A percentile compares a stretch with the other conserved stretches of the same genome.
Evolutionary conservation across 352 stramenopile genomes (phyloP).

Genomic region (Thalassiosira allenii): DNA sequence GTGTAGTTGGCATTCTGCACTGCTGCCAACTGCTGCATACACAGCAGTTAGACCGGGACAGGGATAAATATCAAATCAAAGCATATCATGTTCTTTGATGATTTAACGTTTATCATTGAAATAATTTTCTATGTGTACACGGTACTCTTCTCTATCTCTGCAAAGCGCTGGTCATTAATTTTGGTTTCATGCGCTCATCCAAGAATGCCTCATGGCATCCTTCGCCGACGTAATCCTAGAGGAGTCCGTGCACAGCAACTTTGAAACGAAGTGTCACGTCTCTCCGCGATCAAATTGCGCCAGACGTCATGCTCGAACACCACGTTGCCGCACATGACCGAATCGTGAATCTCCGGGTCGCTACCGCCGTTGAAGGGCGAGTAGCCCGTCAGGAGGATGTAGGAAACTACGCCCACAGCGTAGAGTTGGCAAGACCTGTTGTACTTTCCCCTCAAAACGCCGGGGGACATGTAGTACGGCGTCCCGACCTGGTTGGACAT

Average conservation of each 20-base stretch:
- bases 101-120: too few relatives aligned
- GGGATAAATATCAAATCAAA: too few relatives aligned
- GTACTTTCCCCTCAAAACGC: slow-evolving; percentile 90
- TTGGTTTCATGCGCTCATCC: too few relatives aligned
- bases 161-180: too few relatives aligned
- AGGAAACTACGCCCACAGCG: slow-evolving; percentile 87
- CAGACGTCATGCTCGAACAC: slow-evolving; percentile 30
- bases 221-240: slow-evolving; percentile 64
- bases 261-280: slow-evolving; percentile 91
- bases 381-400: slow-evolving; percentile 86
- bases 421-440: slow-evolving; percentile 93
- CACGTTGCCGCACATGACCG: slow-evolving; percentile 82
- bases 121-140: too few relatives aligned
- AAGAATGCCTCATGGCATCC: slow-evolving; percentile 93
- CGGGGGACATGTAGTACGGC: slow-evolving; percentile 83
- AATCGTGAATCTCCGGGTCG: slow-evolving; percentile 77
- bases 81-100: too few relatives aligned
- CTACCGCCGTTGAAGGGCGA: slow-evolving; percentile 94
- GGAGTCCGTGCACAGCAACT: slow-evolving; percentile 90
- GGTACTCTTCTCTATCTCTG: too few relatives aligned
- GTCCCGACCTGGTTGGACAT: slow-evolving; percentile 17
- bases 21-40: too few relatives aligned
- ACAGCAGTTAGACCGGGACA: too few relatives aligned
- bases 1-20: too few relatives aligned
- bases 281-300: slow-evolving; percentile 89